A percentile compares a stretch with the other conserved stretches of the same genome.
These are phyloP conservation scores for Citrullus mucosospermus DNA, from an alignment of 306 rosid species.

Conservation along the genomic window DNA sequence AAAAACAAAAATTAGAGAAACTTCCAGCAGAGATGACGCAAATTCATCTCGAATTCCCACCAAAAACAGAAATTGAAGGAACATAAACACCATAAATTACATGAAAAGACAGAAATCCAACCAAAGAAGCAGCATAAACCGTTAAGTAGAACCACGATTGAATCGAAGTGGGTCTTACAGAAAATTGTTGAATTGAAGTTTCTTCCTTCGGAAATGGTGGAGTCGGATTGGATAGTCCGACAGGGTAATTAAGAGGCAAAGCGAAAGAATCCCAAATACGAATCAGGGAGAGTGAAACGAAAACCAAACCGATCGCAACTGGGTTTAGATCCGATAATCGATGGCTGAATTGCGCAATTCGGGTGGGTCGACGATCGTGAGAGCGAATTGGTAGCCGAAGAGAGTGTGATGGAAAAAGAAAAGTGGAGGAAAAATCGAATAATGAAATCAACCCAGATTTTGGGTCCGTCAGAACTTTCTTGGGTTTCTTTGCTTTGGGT, in stretches of 20 bases:
- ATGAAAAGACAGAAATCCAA: not conserved
- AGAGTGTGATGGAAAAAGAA: not conserved
- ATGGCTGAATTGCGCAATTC: not conserved
- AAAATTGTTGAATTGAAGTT: not conserved
- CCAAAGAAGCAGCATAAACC: not conserved
- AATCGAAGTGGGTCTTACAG: slow-evolving; percentile 9
- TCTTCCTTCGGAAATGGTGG: not conserved
- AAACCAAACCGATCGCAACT: not conserved
- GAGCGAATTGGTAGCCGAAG: not conserved
- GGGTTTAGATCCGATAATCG: slow-evolving; percentile 3
- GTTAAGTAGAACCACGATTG: not conserved
- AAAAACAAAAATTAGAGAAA: not conserved
- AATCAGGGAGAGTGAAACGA: not conserved
- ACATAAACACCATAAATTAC: not conserved
- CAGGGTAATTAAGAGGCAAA: not conserved
- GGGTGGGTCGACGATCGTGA: not conserved
- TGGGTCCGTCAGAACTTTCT: not conserved
- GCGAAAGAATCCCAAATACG: not conserved
- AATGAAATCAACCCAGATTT: not conserved
- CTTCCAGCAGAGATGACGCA: not conserved
- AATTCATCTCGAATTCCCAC: not conserved
- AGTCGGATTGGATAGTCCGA: slow-evolving; percentile 13
- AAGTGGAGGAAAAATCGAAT: not conserved
- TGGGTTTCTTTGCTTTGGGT: not conserved
- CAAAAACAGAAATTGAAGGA: not conserved